Conservation (phyloP, 176 grass and related monocot species). For the Oryza brachyantha region DNA sequence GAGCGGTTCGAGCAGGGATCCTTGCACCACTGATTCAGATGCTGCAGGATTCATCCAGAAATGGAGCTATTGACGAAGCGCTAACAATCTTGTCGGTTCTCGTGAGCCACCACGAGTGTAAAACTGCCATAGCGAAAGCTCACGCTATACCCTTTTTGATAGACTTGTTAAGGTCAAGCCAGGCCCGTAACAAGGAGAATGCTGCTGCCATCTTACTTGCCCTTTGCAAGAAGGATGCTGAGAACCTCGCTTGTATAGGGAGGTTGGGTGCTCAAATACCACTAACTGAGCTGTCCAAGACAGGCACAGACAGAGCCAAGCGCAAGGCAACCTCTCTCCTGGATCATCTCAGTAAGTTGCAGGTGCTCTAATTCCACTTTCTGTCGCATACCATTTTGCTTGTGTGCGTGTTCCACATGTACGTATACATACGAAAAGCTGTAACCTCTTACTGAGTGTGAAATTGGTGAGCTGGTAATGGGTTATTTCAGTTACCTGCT, state of each 20-base stretch:
- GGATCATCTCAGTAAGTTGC: slow-evolving; percentile 88
- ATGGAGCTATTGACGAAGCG: slow-evolving; percentile 69
- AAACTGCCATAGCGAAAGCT: slow-evolving; percentile 74
- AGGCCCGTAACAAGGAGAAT: slow-evolving; percentile 91
- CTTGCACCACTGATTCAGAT: slow-evolving; percentile 69
- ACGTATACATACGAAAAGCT: slow-evolving; percentile 36
- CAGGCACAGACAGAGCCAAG: slow-evolving; percentile 89
- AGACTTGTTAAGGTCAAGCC: slow-evolving; percentile 76
- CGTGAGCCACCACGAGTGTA: slow-evolving; percentile 89
- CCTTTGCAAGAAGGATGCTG: slow-evolving; percentile 90
- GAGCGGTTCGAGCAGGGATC: slow-evolving; percentile 78
- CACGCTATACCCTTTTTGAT: slow-evolving; percentile 80
- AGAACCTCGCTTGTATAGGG: slow-evolving; percentile 85
- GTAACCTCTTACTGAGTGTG: slow-evolving; percentile 40
- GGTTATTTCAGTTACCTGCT: slow-evolving; percentile 33
- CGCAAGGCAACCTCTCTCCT: slow-evolving; percentile 89
- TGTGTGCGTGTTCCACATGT: slow-evolving; percentile 43
- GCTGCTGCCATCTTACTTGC: slow-evolving; percentile 84
- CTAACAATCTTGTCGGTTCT: slow-evolving; percentile 86
- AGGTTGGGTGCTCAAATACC: slow-evolving; percentile 89
- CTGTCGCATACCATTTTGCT: slow-evolving; percentile 37
- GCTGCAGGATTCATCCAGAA: slow-evolving; percentile 80
- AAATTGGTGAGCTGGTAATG: slow-evolving; percentile 48
- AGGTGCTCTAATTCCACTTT: slow-evolving; percentile 55
- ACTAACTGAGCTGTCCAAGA: slow-evolving; percentile 79